phyloP scores from a whole-genome alignment of 768 basidiomycete species.

The Dentipellis fragilis region DNA sequence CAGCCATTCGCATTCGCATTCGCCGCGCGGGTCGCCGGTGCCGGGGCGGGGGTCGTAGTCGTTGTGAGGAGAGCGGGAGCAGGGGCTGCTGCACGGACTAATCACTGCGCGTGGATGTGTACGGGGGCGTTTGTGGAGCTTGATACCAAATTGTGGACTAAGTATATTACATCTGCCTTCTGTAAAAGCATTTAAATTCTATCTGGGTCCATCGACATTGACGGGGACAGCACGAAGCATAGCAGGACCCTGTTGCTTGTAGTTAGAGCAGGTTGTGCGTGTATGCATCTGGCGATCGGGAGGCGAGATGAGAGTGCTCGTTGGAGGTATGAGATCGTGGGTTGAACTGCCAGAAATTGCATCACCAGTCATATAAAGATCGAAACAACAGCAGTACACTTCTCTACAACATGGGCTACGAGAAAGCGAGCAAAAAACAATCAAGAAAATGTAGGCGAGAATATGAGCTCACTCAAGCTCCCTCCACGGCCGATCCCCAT shows the following conservation, averaged over 20 bases:
- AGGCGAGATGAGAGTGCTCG: too few relatives aligned
- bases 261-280: too few relatives aligned
- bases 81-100: too few relatives aligned
- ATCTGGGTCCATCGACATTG: neutral
- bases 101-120: neutral
- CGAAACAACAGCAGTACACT: too few relatives aligned
- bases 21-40: neutral
- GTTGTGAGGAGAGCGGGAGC: neutral
- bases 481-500: slow-evolving; percentile 5
- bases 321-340: too few relatives aligned
- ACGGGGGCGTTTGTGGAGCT: neutral
- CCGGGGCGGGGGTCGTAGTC: neutral
- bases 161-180: neutral
- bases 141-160: neutral
- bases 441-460: neutral
- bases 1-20: neutral
- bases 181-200: neutral
- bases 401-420: too few relatives aligned
- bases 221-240: too few relatives aligned
- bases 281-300: too few relatives aligned
- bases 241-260: too few relatives aligned
- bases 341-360: too few relatives aligned
- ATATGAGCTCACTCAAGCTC: neutral
- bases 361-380: too few relatives aligned
- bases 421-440: too few relatives aligned